These are phyloP conservation scores for Acacia pycnantha DNA, from an alignment of 331 rosid genomes.

Conservation along the genomic window DNA sequence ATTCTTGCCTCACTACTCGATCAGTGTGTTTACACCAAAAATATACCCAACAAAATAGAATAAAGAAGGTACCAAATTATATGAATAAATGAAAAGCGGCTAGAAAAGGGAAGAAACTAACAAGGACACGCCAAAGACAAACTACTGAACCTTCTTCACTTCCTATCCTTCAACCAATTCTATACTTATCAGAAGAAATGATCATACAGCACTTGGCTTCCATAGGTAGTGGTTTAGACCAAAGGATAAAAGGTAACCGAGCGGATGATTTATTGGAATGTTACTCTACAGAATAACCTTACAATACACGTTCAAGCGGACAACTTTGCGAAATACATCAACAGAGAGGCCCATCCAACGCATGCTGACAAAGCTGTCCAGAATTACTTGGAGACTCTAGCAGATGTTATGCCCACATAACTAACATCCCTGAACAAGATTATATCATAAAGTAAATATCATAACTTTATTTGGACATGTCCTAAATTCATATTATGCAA, in stretches of 20 bases:
- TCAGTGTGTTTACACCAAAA: slow-evolving; percentile 18
- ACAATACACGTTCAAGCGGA: slow-evolving; percentile 74
- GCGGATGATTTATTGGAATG: neutral
- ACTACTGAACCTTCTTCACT: slow-evolving; percentile 21
- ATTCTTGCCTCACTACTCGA: slow-evolving; percentile 30
- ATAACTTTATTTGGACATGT: neutral
- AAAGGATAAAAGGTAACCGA: slow-evolving; percentile 14
- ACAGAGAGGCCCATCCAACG: slow-evolving; percentile 67
- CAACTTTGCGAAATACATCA: slow-evolving; percentile 59
- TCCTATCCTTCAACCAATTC: slow-evolving; percentile 34
- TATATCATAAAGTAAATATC: neutral
- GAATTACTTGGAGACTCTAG: slow-evolving; percentile 13
- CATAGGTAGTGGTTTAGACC: slow-evolving; percentile 26
- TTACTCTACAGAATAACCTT: slow-evolving; percentile 58
- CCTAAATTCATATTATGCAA: neutral
- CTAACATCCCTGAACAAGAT: slow-evolving; percentile 35
- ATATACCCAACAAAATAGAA: slow-evolving; percentile 18
- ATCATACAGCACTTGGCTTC: slow-evolving; percentile 25
- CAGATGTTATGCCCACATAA: slow-evolving; percentile 8
- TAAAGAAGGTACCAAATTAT: neutral
- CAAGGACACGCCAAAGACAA: slow-evolving; percentile 7
- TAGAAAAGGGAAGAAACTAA: slow-evolving; percentile 17
- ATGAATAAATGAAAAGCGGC: slow-evolving; percentile 20
- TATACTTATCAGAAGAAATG: slow-evolving; percentile 38
- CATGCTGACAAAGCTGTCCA: slow-evolving; percentile 56